A percentile compares a stretch with the other conserved stretches of the same genome.
phyloP scores from a whole-genome alignment of 1,139 yeast species.

The Nakaseomyces nivariensis region DNA sequence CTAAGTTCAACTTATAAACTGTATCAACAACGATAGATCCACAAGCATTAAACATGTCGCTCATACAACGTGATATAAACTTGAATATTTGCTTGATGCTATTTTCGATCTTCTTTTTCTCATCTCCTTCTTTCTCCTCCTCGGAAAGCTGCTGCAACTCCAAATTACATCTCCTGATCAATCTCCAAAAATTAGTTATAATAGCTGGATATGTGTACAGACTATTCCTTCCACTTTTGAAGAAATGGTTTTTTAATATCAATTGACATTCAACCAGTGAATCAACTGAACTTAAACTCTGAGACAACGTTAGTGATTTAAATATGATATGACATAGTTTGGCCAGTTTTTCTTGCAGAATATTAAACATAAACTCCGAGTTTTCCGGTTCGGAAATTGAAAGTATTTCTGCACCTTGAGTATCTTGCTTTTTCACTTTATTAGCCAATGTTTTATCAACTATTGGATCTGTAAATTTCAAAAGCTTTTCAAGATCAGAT shows the following conservation, averaged over 20 bases:
- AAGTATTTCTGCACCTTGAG: background rate
- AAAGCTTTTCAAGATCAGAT: conserved; percentile 12
- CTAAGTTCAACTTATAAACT: conserved; percentile 40
- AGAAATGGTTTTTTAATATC: conserved; percentile 46
- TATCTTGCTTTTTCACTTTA: background rate
- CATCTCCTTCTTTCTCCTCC: conserved; percentile 3
- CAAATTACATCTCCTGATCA: conserved; percentile 45
- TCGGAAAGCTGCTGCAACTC: conserved; percentile 6
- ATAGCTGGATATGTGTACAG: conserved; percentile 69
- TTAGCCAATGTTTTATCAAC: conserved; percentile 4
- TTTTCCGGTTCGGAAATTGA: background rate
- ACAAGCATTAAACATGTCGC: conserved; percentile 54
- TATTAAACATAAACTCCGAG: conserved; percentile 9
- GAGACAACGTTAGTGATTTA: conserved; percentile 5
- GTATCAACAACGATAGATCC: conserved; percentile 39
- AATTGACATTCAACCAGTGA: conserved; percentile 38
- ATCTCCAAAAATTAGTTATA: conserved; percentile 47
- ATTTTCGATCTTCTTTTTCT: conserved; percentile 6
- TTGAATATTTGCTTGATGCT: conserved; percentile 45
- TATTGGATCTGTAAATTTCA: conserved; percentile 12
- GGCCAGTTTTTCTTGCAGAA: conserved; percentile 57
- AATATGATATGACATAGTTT: conserved; percentile 35
- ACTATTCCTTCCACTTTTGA: conserved; percentile 45
- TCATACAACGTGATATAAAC: conserved; percentile 60
- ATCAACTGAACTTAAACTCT: conserved; percentile 40